Percentiles rank a stretch among this genome's conserved stretches.
Conservation (phyloP, 805 yeast genomes). For the Zygoascus biomembranicola region DNA sequence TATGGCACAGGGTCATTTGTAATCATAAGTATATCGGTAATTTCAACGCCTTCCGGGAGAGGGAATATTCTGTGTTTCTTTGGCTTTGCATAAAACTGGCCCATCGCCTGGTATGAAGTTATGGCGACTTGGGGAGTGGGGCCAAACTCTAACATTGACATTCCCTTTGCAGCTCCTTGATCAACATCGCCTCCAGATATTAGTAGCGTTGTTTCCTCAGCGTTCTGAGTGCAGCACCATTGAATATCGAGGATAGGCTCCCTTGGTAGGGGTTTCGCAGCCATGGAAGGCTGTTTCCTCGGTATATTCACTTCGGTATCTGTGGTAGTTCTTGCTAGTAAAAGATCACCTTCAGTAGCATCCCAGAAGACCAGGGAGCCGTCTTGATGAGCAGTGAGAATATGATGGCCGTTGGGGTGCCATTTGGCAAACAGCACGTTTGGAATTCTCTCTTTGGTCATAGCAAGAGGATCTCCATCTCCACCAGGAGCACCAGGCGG, state of each 20-base stretch:
- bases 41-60: conserved; percentile 37
- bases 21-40: conserved; percentile 44
- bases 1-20: conserved; percentile 56
- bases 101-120: conserved; percentile 79
- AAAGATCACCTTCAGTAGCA: conserved; percentile 60
- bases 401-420: conserved; percentile 90
- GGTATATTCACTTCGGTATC: conserved; percentile 59
- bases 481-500: conserved; percentile 71
- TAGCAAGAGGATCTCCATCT: conserved; percentile 29
- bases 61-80: conserved; percentile 50
- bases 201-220: conserved; percentile 69
- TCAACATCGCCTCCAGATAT: conserved; percentile 58
- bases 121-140: conserved; percentile 64
- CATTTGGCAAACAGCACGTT: conserved; percentile 49
- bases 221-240: conserved; percentile 77
- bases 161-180: conserved; percentile 34
- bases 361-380: conserved; percentile 93
- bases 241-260: conserved; percentile 41
- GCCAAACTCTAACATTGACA: conserved; percentile 67
- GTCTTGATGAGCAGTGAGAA: conserved; percentile 71
- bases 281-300: conserved; percentile 18
- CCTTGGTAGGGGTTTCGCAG: conserved; percentile 26
- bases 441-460: conserved; percentile 31
- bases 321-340: conserved; percentile 65
- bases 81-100: conserved; percentile 59